Evolutionary conservation across 2,329 filamentous ascomycete genomes (phyloP), one percentile per base, ranked within the genome.

Genomic region (Sporothrix protearum): DNA sequence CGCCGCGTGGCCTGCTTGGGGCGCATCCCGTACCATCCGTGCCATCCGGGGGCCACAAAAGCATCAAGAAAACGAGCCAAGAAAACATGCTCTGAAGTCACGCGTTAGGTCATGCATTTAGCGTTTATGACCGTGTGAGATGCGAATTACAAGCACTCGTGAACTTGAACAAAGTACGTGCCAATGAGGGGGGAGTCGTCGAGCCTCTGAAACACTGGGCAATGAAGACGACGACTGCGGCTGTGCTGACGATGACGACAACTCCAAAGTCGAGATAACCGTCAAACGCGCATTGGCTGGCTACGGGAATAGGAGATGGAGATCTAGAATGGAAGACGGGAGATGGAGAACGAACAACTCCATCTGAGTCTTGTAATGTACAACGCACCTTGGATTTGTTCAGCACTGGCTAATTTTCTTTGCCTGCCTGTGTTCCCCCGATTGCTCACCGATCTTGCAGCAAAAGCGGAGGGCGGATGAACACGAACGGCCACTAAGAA

Each of bases 171-270:
- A n/a, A n/a, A n/a, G 55, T 59, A 22, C 19, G 33, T 61, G 16
- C 39, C 55, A 16, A 59, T n/a, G 28, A 33, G 33, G 6, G 14
- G 14, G 9, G 53, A 33, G 53, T 8, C 39, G 2, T 42, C 39
- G 39, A 42, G 7, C 39, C 14, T 1, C 14, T 28, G 25, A 53
- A 53, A 57, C 53, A 57, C 5, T 57, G 53, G 53, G 28, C 49
- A 25, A 25, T 22, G n/a, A 6, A 39, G 30, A 39, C 19, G 19
- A 39, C n/a, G 22, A 14, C 59, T 42, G 36, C 59, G 59, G 59
- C 59, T 63, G 33, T 63, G 59, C 59, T 63, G 59, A 4, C 25
- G 59, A 28, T 45, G 36, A 63, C 36, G 59, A 63, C 59, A n/a
- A n/a, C 53, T 47, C 14, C 42, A 47, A n/a, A 4, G 3, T 19